phyloP scores from a whole-genome alignment of 2,329 filamentous ascomycete species.

The Trichoderma sp. region DNA sequence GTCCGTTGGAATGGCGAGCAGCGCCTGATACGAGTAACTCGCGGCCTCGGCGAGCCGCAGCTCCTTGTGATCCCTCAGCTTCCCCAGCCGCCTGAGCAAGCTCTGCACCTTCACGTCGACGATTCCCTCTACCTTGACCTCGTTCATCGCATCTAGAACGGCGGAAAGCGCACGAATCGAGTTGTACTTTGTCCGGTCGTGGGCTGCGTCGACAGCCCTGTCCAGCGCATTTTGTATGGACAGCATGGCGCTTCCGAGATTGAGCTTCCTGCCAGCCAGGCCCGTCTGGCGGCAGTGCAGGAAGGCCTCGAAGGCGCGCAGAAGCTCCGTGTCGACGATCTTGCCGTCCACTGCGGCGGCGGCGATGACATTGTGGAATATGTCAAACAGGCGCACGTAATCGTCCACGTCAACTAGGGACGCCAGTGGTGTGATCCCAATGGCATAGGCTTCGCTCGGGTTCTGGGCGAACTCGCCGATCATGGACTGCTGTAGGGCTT shows the following conservation, averaged over 20 bases:
- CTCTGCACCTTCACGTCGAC: background rate
- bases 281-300: constrained; percentile 1
- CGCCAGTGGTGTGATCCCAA: background rate
- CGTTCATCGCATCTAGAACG: background rate
- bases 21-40: background rate
- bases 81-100: background rate
- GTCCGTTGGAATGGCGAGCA: background rate
- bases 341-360: background rate
- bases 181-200: background rate
- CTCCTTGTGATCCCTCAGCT: background rate
- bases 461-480: background rate
- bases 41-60: background rate
- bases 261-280: background rate
- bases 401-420: background rate
- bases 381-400: background rate
- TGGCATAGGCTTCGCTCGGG: background rate
- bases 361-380: background rate
- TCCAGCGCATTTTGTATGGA: background rate
- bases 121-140: background rate
- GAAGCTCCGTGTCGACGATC: background rate
- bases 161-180: background rate
- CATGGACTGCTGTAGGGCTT: background rate
- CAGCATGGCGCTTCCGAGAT: constrained; percentile 3
- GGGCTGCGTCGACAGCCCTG: background rate
- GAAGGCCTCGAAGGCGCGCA: background rate